Evolutionary conservation across 805 yeast species (phyloP), one percentile per base, ranked within the genome.

Genomic region (Jamesozyma piceae): DNA sequence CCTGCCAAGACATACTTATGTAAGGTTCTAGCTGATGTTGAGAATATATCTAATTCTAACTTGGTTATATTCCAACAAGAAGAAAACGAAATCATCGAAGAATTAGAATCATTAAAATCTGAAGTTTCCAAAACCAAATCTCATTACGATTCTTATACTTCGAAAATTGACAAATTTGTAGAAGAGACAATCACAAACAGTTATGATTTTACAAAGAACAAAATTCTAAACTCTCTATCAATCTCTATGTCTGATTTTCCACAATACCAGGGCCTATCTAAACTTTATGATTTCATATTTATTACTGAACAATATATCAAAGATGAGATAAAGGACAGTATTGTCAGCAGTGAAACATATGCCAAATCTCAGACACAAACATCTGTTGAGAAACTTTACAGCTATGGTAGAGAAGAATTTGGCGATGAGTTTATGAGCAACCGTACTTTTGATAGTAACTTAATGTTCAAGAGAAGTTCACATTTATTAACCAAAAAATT

Each of bases 1-100:
- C 99, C 99, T 0, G 97, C 96, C 0, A 87, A 88, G 56, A 89
- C 81, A n/a, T 92, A 83, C 53, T 64, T 90, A 24, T 47, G 71
- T 17, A 90, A 88, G 53, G 57, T 89, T 11, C 71, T 84, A 34
- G 60, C 61, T 19, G 99, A 92, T 54, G 55, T 90, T 33, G 66
- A 67, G 39, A 63, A 66, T 1, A 67, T 92, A 18, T 72, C 94
- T 0, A 63, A 69, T 9, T 63, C 75, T n/a, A 92, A 89, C 57
- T 71, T 77, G 39, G 62, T 69, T n/a, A 64, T 74, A 13, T 74
- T 78, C 49, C 50, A 62, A 13, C 63, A 67, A 21, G 84, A 78
- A 43, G 72, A 71, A 39, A 69, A 69, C 3, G 61, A 67, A 28
- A 64, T 77, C 46, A 51, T 62, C n/a, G 48, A 50, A 3, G 75